phyloP scores from a whole-genome alignment of 2,329 filamentous ascomycete genomes.

The Stachybotrys chartarum region DNA sequence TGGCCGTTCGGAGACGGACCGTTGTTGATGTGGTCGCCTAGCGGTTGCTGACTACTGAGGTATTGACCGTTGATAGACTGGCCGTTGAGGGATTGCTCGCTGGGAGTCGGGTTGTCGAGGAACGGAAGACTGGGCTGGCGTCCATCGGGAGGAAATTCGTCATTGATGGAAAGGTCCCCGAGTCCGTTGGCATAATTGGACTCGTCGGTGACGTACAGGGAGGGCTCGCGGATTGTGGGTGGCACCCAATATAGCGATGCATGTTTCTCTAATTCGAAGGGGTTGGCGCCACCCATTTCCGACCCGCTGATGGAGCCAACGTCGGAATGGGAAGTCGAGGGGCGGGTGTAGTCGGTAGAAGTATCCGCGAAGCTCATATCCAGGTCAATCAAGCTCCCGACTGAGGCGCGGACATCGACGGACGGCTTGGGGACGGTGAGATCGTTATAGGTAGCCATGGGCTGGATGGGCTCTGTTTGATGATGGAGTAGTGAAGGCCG shows the following conservation, averaged over 20 bases:
- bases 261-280: slow-evolving; percentile 58
- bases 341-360: slow-evolving; percentile 41
- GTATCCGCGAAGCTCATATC: slow-evolving; percentile 48
- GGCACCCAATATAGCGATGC: slow-evolving; percentile 44
- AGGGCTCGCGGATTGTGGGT: slow-evolving; percentile 41
- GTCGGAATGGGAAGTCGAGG: slow-evolving; percentile 55
- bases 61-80: slow-evolving; percentile 3
- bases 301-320: slow-evolving; percentile 48
- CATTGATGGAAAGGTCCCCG: slow-evolving; percentile 19
- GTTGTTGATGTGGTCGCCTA: neutral
- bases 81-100: slow-evolving; percentile 1
- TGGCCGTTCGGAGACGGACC: slow-evolving; percentile 1
- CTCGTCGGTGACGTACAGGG: slow-evolving; percentile 55
- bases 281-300: slow-evolving; percentile 46
- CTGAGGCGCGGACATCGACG: slow-evolving; percentile 32
- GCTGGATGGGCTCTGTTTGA: slow-evolving; percentile 41
- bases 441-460: slow-evolving; percentile 33
- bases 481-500: slow-evolving; percentile 43
- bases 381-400: slow-evolving; percentile 44
- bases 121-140: neutral
- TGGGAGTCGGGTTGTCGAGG: slow-evolving; percentile 3
- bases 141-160: slow-evolving; percentile 8
- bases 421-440: slow-evolving; percentile 26
- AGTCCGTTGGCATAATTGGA: slow-evolving; percentile 38
- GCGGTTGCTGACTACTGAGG: neutral